Evolutionary conservation across 75 land plant species (phyloP), one percentile per base, ranked within the genome.

Genomic region (Azolla pinnata): DNA sequence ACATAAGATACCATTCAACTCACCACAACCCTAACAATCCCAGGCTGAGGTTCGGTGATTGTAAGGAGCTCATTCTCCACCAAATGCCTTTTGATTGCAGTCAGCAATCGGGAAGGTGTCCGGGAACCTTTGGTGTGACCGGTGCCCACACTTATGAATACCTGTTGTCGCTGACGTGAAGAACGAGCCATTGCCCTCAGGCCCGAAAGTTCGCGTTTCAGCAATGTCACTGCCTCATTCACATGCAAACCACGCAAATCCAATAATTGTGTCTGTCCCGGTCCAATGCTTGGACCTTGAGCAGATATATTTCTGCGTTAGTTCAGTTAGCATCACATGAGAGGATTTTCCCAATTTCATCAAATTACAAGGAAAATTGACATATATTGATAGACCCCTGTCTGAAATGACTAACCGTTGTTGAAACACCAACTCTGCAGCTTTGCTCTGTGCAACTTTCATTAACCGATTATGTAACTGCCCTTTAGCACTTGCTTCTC

Each of bases 121-220:
- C 77, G 61, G 12, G 73, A 63, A 10, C 73, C 77, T 57, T 69
- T 74, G 25, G 68, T 73, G 56, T 74, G 74, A 0, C 77, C 77
- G 20, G 67, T 69, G 0, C 77, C 77, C 25, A 74, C 73, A 52
- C 74, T 67, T 16, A 74, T 64, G 44, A 63, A 74, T 5, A 74
- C 67, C 20, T 62, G 54, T 27, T 63, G 75, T 23, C 73, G 67
- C 67, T 74, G 70, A 42, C 56, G 38, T 20, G 65, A 45, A 31
- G 33, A 51, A 31, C 77, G 35, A 25, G 63, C 71, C 19, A n/a
- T 51, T 32, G 32, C 25, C 28, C 77, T 55, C 10, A 74, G 51
- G 10, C 44, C 46, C 19, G 73, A 40, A 31, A 74, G 74, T 46
- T 74, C 77, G 28, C 61, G 61, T 34, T 66, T 68, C 56, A 74